A percentile compares a stretch with the other conserved stretches of the same genome.
Evolutionary conservation across 768 basidiomycete genomes (phyloP).

Genomic region (Boletus sp.): DNA sequence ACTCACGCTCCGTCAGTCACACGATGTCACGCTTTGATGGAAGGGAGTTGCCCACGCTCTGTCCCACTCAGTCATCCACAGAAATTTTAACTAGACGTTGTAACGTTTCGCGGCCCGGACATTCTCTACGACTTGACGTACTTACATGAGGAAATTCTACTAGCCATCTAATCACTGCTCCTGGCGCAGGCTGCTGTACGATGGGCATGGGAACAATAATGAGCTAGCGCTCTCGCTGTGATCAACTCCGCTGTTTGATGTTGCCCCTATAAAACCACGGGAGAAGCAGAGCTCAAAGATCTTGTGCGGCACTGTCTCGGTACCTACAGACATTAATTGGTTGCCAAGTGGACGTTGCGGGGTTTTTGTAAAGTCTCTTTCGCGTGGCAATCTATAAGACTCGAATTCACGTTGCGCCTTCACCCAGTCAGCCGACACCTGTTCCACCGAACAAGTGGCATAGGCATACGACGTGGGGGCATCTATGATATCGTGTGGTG

Average conservation of each 20-base stretch:
- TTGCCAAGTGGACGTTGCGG: background rate
- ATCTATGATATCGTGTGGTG: background rate
- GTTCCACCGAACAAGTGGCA: background rate
- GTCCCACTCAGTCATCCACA: no score
- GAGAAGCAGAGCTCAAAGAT: background rate
- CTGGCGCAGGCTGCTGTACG: background rate
- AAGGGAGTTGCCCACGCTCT: no score
- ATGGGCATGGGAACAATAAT: background rate
- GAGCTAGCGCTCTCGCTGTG: background rate
- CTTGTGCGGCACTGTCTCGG: background rate
- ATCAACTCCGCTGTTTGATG: background rate
- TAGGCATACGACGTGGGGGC: background rate
- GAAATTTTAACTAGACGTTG: background rate
- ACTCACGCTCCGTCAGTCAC: no score
- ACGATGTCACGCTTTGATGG: no score
- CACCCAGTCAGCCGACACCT: background rate
- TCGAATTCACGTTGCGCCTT: background rate
- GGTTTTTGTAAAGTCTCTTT: background rate
- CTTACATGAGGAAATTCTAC: background rate
- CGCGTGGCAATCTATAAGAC: background rate
- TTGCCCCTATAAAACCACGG: background rate
- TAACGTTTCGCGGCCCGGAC: background rate
- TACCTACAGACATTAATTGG: background rate
- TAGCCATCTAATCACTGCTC: background rate
- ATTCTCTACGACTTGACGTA: background rate